A percentile compares a stretch with the other conserved stretches of the same genome.
phyloP scores from a whole-genome alignment of 768 basidiomycete genomes.

The Macrolepiota albuminosa region DNA sequence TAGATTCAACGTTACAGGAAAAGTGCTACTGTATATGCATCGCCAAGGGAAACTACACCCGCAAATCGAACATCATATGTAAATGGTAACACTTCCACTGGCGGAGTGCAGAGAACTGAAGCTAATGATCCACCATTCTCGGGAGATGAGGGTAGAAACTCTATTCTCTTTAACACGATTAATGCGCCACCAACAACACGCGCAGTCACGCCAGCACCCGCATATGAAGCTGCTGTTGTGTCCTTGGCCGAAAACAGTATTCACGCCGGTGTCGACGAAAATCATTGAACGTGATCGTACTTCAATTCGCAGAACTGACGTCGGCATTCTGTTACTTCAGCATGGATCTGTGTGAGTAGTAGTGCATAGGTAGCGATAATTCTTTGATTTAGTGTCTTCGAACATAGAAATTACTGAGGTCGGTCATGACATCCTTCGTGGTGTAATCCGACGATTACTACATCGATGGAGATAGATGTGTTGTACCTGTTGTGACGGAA shows the following conservation, averaged over 20 bases:
- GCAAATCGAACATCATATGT: background rate
- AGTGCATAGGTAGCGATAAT: no score
- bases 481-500: no score
- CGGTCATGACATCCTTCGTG: no score
- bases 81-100: background rate
- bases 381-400: no score
- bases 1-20: background rate
- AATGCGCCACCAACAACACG: background rate
- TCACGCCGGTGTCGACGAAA: background rate
- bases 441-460: no score
- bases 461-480: no score
- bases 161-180: background rate
- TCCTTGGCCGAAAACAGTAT: no score
- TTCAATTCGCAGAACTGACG: no score
- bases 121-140: background rate
- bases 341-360: no score
- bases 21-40: background rate
- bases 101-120: background rate
- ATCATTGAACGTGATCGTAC: background rate
- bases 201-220: background rate
- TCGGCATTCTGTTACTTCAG: no score
- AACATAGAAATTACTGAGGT: no score
- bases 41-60: no score
- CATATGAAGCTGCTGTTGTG: background rate
- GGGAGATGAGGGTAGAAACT: background rate